phyloP scores from a whole-genome alignment of 495 filamentous ascomycete species.

The Neurospora intermedia region DNA sequence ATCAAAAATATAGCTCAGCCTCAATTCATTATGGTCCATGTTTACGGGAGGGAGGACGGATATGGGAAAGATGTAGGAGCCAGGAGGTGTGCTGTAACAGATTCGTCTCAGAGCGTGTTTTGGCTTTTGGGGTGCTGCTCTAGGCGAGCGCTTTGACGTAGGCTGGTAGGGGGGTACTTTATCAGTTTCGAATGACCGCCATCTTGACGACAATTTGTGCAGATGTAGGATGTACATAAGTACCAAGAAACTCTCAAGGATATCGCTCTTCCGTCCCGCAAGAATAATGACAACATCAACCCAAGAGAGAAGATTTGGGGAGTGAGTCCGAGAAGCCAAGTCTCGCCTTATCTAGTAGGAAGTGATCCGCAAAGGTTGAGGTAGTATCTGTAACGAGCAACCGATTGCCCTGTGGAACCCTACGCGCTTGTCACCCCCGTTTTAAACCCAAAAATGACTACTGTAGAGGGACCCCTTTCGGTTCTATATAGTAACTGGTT shows the following conservation, averaged over 20 bases:
- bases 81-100: conserved; percentile 35
- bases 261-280: neutral
- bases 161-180: neutral
- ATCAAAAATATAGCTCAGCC: neutral
- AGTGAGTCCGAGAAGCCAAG: neutral
- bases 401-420: too few relatives aligned
- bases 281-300: neutral
- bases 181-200: neutral
- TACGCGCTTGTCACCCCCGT: too few relatives aligned
- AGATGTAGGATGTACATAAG: neutral
- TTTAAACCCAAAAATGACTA: too few relatives aligned
- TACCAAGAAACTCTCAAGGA: neutral
- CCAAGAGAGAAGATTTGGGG: neutral
- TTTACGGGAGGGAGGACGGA: conserved; percentile 13
- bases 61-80: conserved; percentile 3
- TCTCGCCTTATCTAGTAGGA: neutral
- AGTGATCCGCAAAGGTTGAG: neutral
- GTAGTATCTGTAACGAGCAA: too few relatives aligned
- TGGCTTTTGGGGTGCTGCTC: conserved; percentile 20
- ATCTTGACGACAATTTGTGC: neutral
- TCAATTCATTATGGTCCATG: neutral
- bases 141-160: neutral
- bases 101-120: conserved; percentile 38
- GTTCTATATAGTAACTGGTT: neutral
- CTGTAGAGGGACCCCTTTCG: too few relatives aligned